Evolutionary conservation across 2,329 filamentous ascomycete genomes (phyloP).

Genomic region (Penicillium sp.): DNA sequence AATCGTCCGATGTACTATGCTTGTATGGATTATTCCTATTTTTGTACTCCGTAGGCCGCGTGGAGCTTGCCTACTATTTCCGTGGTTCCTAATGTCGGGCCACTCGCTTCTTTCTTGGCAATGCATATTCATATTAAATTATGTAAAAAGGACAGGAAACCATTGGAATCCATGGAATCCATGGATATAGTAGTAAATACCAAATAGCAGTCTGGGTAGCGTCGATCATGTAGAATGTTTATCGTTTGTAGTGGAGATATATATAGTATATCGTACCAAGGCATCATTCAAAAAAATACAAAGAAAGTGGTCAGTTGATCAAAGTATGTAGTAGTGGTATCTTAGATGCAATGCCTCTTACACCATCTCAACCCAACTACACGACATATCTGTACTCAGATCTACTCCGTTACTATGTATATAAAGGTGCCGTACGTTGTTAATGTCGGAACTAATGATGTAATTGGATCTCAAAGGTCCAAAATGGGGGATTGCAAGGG

Average conservation of each 20-base stretch:
- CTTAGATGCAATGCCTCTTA: too few relatives aligned
- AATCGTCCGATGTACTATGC: background rate
- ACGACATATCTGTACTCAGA: background rate
- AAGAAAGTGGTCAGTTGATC: too few relatives aligned
- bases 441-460: background rate
- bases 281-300: too few relatives aligned
- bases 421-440: background rate
- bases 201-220: background rate
- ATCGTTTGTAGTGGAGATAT: background rate
- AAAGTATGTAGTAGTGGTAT: background rate
- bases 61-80: slow-evolving; percentile 2
- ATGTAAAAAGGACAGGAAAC: background rate
- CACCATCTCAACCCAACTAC: background rate
- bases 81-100: background rate
- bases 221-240: background rate
- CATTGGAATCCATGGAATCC: too few relatives aligned
- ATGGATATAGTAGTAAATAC: background rate
- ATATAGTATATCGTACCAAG: too few relatives aligned
- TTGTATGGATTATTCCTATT: background rate
- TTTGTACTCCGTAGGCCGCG: background rate
- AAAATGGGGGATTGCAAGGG: background rate
- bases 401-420: background rate
- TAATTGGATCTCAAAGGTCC: background rate
- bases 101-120: background rate
- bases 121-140: background rate